Evolutionary conservation across 1,284 basidiomycete genomes (phyloP), one percentile per base, ranked within the genome.

Genomic region (Marasmius sp.): DNA sequence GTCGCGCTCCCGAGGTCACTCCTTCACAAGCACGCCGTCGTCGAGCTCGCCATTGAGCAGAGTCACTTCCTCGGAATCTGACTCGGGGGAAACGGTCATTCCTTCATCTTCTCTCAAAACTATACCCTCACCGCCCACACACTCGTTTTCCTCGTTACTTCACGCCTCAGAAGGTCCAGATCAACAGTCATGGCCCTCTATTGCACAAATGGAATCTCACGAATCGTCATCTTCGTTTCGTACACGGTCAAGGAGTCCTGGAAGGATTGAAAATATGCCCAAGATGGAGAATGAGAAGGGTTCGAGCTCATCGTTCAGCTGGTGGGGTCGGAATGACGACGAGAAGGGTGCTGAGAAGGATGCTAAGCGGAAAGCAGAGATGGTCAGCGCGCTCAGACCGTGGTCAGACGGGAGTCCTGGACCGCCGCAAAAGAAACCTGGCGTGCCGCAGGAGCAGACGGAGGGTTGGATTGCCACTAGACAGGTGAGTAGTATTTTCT

Each of bases 371-470:
- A 60, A 14, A 27, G 16, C 11, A 11, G 41, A 48, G 37, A 47
- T 34, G 39, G 18, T n/a, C 6, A 60, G 39, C 20, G n/a, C 27
- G 22, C 33, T 38, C 12, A 51, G 59, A n/a, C 59, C 61, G 1
- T 60, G 62, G 64, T 56, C 20, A 43, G 63, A 60, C 11, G 34
- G n/a, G 11, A 10, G n/a, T 34, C 9, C 34, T 37, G 37, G 37
- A 20, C 45, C 58, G 20, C 71, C 71, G 7, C 71, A 70, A 56
- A 65, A 68, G 60, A 72, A 71, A 57, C 68, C 68, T 56, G 76
- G 75, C 0, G 70, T 84, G 3, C 81, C 85, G 2, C 66, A 73
- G 27, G 83, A 85, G 65, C 84, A 87, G 65, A 76, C 74, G 6
- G 78, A 84, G 61, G 80, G 80, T 2, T 82, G 80, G 72, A 63